Percentiles rank a stretch among this genome's conserved stretches.
Evolutionary conservation across 2,329 filamentous ascomycete species (phyloP).

Genomic region (Dactylellina sp.): DNA sequence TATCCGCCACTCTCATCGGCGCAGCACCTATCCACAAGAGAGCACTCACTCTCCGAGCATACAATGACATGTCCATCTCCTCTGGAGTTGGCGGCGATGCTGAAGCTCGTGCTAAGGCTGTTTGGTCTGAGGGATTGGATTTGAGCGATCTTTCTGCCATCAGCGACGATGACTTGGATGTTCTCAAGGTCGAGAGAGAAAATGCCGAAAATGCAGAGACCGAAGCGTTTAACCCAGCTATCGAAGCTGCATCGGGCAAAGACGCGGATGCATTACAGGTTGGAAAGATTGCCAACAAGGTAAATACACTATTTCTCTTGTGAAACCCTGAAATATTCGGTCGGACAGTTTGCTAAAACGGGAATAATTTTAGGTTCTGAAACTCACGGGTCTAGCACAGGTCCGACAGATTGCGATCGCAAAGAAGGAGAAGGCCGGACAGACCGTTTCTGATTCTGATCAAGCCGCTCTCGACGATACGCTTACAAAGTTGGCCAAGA

Average conservation of each 20-base stretch:
- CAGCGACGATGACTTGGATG: constrained; percentile 66
- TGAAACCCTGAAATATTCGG: too few relatives aligned
- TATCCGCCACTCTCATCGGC: constrained; percentile 46
- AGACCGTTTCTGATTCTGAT: constrained; percentile 63
- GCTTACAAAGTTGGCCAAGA: constrained; percentile 69
- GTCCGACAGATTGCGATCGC: constrained; percentile 67
- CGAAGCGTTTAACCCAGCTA: constrained; percentile 69
- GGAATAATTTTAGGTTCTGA: constrained; percentile 68
- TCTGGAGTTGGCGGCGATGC: constrained; percentile 67
- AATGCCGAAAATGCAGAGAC: constrained; percentile 70
- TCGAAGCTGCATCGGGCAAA: constrained; percentile 66
- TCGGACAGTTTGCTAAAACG: constrained; percentile 70
- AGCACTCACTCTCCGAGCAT: constrained; percentile 60
- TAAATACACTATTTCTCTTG: constrained; percentile 1
- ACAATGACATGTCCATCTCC: constrained; percentile 67
- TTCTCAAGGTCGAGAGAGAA: constrained; percentile 68
- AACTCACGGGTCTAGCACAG: constrained; percentile 67
- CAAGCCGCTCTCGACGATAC: constrained; percentile 66
- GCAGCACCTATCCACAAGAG: constrained; percentile 48
- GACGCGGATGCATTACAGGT: constrained; percentile 67
- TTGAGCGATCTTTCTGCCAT: constrained; percentile 65
- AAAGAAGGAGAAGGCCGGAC: constrained; percentile 67
- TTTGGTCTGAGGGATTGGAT: constrained; percentile 64
- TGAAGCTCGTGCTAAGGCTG: constrained; percentile 65
- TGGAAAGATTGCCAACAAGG: constrained; percentile 56